Percentiles rank a stretch among this genome's conserved stretches.
phyloP scores from a whole-genome alignment of 306 rosid genomes.

The Betula pendula region DNA sequence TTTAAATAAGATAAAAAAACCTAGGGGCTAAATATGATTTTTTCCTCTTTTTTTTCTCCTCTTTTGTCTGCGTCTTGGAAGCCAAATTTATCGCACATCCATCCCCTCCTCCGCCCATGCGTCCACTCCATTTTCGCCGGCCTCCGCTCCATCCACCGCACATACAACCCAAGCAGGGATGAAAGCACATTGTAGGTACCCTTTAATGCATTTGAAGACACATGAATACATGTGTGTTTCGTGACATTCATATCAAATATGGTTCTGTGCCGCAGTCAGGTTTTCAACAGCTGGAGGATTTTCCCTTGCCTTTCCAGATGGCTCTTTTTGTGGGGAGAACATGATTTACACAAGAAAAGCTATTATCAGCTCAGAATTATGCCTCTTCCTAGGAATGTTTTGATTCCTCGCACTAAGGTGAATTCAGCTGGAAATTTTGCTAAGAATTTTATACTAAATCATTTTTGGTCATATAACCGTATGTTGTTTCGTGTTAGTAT shows the following conservation, averaged over 20 bases:
- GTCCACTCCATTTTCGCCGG: no score
- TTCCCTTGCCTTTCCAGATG: constrained; percentile 77
- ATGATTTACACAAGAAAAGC: constrained; percentile 69
- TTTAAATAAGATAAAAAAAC: no score
- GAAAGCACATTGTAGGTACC: constrained; percentile 60
- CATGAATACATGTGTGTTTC: neutral
- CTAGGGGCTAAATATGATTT: no score
- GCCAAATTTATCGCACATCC: no score
- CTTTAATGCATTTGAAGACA: neutral
- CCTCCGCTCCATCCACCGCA: no score
- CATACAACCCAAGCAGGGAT: constrained; percentile 32
- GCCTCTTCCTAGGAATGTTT: constrained; percentile 72
- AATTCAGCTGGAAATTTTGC: constrained; percentile 5
- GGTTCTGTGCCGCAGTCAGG: constrained; percentile 56
- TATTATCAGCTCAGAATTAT: constrained; percentile 73
- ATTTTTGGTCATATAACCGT: constrained; percentile 1
- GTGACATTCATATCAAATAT: constrained; percentile 7
- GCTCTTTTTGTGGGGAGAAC: constrained; percentile 94
- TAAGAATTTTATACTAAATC: neutral
- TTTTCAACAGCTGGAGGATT: constrained; percentile 48
- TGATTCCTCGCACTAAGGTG: constrained; percentile 93
- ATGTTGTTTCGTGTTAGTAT: neutral
- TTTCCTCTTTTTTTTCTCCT: no score
- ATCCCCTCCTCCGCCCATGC: no score
- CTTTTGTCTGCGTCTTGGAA: no score